phyloP scores from a whole-genome alignment of 2,329 filamentous ascomycete species.

The Diaporthe destruens region DNA sequence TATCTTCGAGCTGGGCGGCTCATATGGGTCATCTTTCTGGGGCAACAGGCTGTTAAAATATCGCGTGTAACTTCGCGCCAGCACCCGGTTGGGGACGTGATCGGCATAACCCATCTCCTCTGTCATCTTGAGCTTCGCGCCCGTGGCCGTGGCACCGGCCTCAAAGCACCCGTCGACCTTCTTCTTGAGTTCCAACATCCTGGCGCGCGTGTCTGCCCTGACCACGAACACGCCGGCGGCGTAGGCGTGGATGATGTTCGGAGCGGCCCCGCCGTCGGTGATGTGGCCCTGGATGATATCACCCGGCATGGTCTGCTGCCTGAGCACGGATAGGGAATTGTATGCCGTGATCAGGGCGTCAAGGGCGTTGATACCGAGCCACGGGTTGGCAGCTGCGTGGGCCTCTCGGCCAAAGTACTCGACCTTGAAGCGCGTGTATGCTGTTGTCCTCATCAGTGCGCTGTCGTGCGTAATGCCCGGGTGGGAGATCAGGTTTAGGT shows the following conservation, averaged over 20 bases:
- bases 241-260: constrained; percentile 69
- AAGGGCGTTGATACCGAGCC: constrained; percentile 70
- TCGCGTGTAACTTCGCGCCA: constrained; percentile 59
- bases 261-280: constrained; percentile 62
- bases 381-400: constrained; percentile 69
- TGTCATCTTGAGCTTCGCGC: constrained; percentile 61
- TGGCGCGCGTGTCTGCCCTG: constrained; percentile 56
- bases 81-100: constrained; percentile 65
- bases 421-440: constrained; percentile 62
- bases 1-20: constrained; percentile 37
- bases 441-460: constrained; percentile 64
- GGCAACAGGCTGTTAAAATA: constrained; percentile 59
- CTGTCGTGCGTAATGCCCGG: constrained; percentile 57
- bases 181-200: constrained; percentile 54
- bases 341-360: constrained; percentile 67
- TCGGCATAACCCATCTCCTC: constrained; percentile 61
- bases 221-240: constrained; percentile 60
- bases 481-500: constrained; percentile 57
- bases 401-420: constrained; percentile 67
- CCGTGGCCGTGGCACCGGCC: constrained; percentile 57
- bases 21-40: constrained; percentile 43
- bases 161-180: constrained; percentile 59
- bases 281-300: constrained; percentile 66
- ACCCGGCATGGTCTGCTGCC: constrained; percentile 67
- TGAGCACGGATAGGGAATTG: constrained; percentile 62